phyloP scores from a whole-genome alignment of 2,329 filamentous ascomycete species.

The Talaromyces sp. region DNA sequence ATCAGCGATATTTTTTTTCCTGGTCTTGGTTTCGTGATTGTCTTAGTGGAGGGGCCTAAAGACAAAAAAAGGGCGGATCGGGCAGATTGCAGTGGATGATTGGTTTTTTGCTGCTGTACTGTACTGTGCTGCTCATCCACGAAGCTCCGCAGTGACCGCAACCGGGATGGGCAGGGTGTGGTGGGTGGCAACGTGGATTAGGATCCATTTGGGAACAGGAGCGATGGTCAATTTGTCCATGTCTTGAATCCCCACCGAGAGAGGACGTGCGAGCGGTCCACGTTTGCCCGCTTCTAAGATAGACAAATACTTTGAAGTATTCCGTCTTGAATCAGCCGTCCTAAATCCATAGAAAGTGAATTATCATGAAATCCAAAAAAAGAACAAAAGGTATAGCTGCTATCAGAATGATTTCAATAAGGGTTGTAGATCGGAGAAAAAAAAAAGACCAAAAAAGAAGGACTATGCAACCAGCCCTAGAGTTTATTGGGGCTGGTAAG shows the following conservation, averaged over 20 bases:
- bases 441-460: conserved; percentile 1
- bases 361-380: too few relatives aligned
- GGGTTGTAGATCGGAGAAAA: conserved; percentile 21
- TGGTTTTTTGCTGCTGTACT: conserved; percentile 2
- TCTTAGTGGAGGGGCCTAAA: neutral
- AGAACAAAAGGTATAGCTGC: too few relatives aligned
- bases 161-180: conserved; percentile 13
- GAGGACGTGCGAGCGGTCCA: conserved; percentile 15
- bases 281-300: conserved; percentile 6
- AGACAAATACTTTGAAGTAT: too few relatives aligned
- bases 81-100: neutral
- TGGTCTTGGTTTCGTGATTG: too few relatives aligned
- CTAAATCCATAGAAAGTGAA: too few relatives aligned
- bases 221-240: conserved; percentile 7
- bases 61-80: neutral
- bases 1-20: neutral
- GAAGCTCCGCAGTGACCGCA: conserved; percentile 14
- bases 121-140: neutral
- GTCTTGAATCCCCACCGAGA: conserved; percentile 13
- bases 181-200: conserved; percentile 16
- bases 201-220: conserved; percentile 16
- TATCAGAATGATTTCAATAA: conserved; percentile 11
- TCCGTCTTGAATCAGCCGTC: too few relatives aligned
- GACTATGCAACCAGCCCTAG: conserved; percentile 6
- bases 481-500: conserved; percentile 11